phyloP scores from a whole-genome alignment of 2,329 filamentous ascomycete genomes.

The Neobulgaria alba region DNA sequence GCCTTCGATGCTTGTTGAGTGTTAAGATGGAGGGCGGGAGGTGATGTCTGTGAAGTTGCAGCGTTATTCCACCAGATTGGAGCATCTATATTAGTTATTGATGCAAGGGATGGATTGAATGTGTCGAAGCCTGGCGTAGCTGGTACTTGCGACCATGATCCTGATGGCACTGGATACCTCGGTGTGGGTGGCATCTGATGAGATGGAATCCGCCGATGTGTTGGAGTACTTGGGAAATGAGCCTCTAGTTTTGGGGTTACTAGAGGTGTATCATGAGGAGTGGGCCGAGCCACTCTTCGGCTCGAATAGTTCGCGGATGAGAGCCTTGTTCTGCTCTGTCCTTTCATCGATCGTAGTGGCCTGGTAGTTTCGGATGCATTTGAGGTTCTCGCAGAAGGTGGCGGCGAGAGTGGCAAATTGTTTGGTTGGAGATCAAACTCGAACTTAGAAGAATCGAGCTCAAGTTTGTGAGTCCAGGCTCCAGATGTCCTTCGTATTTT shows the following conservation, averaged over 20 bases:
- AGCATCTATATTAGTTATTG: constrained; percentile 11
- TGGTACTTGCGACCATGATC: constrained; percentile 20
- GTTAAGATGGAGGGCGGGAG: constrained; percentile 19
- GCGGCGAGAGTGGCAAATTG: constrained; percentile 35
- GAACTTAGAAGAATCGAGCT: constrained; percentile 34
- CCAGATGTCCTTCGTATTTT: constrained; percentile 33
- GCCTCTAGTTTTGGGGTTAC: constrained; percentile 19
- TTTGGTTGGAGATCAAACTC: constrained; percentile 37
- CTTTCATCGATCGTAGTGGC: constrained; percentile 4
- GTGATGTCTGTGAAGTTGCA: constrained; percentile 21
- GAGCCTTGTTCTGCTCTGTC: constrained; percentile 20
- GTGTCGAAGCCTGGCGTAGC: constrained; percentile 10
- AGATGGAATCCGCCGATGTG: too few relatives aligned
- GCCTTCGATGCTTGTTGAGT: constrained; percentile 22
- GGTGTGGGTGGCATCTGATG: constrained; percentile 16
- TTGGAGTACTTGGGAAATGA: neutral
- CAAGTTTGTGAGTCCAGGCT: constrained; percentile 44
- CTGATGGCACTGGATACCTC: constrained; percentile 15
- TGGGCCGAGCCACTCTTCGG: constrained; percentile 17
- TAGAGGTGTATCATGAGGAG: constrained; percentile 18
- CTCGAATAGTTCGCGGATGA: too few relatives aligned
- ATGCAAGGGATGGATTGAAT: neutral
- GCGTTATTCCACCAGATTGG: constrained; percentile 27
- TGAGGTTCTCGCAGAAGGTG: constrained; percentile 34
- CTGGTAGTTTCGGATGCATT: constrained; percentile 8